Base-by-base conservation (phyloP, 495 filamentous ascomycete genomes). In the Penicillium macrosclerotiorum region DNA sequence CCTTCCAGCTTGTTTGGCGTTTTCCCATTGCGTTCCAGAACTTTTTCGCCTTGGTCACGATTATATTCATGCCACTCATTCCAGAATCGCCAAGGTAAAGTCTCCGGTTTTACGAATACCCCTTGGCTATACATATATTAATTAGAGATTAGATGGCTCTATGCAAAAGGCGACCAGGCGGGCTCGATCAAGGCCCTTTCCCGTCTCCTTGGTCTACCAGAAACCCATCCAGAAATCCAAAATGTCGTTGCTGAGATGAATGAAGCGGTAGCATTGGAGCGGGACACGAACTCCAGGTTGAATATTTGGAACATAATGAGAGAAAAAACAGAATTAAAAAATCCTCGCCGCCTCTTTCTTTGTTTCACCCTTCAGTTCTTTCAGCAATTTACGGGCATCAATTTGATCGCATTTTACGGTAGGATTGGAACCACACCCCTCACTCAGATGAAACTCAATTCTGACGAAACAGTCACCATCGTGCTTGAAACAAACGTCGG, bases 1-100 rank as follows among this genome's bases (percentile, higher is more conserved):
- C n/a, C n/a, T n/a, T n/a, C n/a, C n/a, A n/a, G n/a, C n/a, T 47
- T 12, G 68, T 72, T 51, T 75, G 72, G 74, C 59, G 73, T 2
- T 54, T 75, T 30, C 72, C 73, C 0, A 58, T 75, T 16, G 74
- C 69, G 1, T 68, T 76, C 27, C 72, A 75, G 46, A 43, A 46
- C 22, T 45, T 71, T 7, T 47, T 55, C 51, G 50, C 56, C 3
- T 37, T 64, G 11, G 37, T 48, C 22, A 61, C 56, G 14, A 37
- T 61, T 8, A 5, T 35, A 18, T 45, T 56, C 8, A 53, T 59
- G 16, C 41, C 33, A 2, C 55, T 57, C 32, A 44, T 65, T 9
- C 62, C 62, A 8, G 62, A 65, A 18, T 47, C 42, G n/a, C 43
- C 33, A 18, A 13, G 33, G 11, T n/a, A n/a, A n/a, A n/a, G n/a